phyloP scores from a whole-genome alignment of 2,329 filamentous ascomycete genomes.

The Fonsecaea pugnacius region DNA sequence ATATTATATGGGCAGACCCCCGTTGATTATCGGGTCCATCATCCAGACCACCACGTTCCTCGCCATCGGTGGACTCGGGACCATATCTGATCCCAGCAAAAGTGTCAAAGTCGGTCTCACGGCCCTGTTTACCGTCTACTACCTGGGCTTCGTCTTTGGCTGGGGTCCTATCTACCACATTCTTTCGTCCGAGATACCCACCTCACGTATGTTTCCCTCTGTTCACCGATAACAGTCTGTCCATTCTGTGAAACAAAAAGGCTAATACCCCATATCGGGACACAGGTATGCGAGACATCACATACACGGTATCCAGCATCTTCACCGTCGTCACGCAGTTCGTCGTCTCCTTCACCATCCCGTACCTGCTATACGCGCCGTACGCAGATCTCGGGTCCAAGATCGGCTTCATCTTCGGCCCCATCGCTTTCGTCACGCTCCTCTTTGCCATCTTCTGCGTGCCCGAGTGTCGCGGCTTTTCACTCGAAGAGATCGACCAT shows the following conservation, averaged over 20 bases:
- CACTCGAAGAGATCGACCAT: slow-evolving; percentile 29
- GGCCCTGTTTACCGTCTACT: slow-evolving; percentile 25
- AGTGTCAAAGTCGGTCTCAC: slow-evolving; percentile 25
- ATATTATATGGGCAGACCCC: slow-evolving; percentile 19
- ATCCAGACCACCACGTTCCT: slow-evolving; percentile 27
- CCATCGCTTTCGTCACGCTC: slow-evolving; percentile 34
- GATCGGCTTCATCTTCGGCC: slow-evolving; percentile 46
- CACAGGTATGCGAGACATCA: slow-evolving; percentile 41
- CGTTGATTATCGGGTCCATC: slow-evolving; percentile 25
- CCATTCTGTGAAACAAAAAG: background rate
- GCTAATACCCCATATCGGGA: background rate
- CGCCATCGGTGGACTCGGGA: slow-evolving; percentile 29
- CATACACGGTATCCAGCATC: slow-evolving; percentile 39
- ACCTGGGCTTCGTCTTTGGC: slow-evolving; percentile 20
- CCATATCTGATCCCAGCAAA: slow-evolving; percentile 8
- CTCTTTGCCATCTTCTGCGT: slow-evolving; percentile 29
- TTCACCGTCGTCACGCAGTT: slow-evolving; percentile 43
- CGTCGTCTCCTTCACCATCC: slow-evolving; percentile 45
- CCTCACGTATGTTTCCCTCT: slow-evolving; percentile 9
- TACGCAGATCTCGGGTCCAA: slow-evolving; percentile 45
- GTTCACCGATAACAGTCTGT: background rate
- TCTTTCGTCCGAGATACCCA: slow-evolving; percentile 34
- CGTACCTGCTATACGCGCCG: slow-evolving; percentile 45
- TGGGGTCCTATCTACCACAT: slow-evolving; percentile 29
- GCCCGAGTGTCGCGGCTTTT: slow-evolving; percentile 29